Conservation (phyloP, 2,329 filamentous ascomycete species). For the Sclerotinia borealis region DNA sequence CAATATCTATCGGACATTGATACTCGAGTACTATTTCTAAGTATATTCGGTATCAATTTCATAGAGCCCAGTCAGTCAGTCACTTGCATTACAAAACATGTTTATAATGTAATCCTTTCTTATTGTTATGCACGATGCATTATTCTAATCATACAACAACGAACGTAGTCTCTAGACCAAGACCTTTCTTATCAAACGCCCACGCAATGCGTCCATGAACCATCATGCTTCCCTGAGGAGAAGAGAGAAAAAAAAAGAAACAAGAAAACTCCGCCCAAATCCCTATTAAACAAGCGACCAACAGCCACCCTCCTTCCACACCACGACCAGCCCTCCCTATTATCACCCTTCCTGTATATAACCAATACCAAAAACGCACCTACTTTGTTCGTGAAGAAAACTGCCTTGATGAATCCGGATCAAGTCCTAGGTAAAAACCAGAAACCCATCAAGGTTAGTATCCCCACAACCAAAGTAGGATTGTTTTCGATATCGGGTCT, state of each 20-base stretch:
- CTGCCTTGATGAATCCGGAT: background rate
- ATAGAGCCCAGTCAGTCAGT: background rate
- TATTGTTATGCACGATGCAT: background rate
- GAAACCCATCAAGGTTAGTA: conserved; percentile 6
- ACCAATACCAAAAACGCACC: background rate
- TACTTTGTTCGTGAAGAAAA: background rate
- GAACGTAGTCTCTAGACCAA: background rate
- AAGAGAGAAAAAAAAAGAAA: background rate
- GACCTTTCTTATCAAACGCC: background rate
- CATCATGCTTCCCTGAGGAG: background rate
- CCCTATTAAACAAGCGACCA: background rate
- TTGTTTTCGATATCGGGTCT: background rate
- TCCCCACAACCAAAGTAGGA: background rate
- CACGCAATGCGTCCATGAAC: background rate
- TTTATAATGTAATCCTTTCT: background rate
- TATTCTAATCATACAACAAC: background rate
- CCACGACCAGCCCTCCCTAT: background rate
- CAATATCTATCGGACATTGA: no score
- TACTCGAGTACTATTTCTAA: no score
- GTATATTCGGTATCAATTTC: background rate
- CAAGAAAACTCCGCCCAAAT: background rate
- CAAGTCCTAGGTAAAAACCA: conserved; percentile 4
- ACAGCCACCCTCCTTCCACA: background rate
- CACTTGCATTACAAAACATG: background rate
- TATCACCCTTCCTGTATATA: background rate